These are phyloP conservation scores for Globisporangium megalacanthum DNA, from an alignment of 352 stramenopile species.

Conservation along the genomic window DNA sequence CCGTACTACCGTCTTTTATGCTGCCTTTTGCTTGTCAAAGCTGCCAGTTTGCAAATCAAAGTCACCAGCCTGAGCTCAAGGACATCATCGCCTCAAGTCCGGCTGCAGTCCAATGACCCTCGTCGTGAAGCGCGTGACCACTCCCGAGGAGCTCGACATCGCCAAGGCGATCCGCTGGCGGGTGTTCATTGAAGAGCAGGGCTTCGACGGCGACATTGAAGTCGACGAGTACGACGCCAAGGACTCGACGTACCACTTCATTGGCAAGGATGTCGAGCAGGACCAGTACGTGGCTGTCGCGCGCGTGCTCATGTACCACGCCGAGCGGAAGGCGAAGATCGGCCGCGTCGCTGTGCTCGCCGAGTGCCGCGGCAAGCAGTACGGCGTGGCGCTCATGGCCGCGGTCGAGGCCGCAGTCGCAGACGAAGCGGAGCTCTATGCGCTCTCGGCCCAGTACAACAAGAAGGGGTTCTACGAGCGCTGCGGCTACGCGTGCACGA, in stretches of 20 bases:
- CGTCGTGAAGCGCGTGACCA: conserved; percentile 34
- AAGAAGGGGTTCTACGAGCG: conserved; percentile 66
- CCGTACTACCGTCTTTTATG: too few species aligned
- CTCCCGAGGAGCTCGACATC: conserved; percentile 28
- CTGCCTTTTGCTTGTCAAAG: too few species aligned
- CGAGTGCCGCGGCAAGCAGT: conserved; percentile 50
- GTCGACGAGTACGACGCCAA: conserved; percentile 40
- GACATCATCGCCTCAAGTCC: too few species aligned
- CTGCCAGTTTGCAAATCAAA: too few species aligned
- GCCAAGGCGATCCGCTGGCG: conserved; percentile 36
- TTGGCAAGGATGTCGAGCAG: conserved; percentile 47
- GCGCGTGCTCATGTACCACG: conserved; percentile 29
- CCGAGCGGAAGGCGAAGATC: conserved; percentile 36
- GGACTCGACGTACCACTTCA: conserved; percentile 40
- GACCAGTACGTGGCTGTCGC: conserved; percentile 48
- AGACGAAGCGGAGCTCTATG: conserved; percentile 25
- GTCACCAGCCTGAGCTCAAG: too few species aligned
- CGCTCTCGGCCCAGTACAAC: conserved; percentile 42
- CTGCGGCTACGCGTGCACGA: conserved; percentile 48
- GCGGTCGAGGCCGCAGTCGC: conserved; percentile 25
- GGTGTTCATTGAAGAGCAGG: conserved; percentile 55
- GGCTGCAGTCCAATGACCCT: conserved; percentile 20
- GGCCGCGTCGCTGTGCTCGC: conserved; percentile 50
- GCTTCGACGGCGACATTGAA: conserved; percentile 31
- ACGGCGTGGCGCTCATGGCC: conserved; percentile 36